Evolutionary conservation across 2,329 filamentous ascomycete species (phyloP).

Genomic region (Botryotinia calthae): DNA sequence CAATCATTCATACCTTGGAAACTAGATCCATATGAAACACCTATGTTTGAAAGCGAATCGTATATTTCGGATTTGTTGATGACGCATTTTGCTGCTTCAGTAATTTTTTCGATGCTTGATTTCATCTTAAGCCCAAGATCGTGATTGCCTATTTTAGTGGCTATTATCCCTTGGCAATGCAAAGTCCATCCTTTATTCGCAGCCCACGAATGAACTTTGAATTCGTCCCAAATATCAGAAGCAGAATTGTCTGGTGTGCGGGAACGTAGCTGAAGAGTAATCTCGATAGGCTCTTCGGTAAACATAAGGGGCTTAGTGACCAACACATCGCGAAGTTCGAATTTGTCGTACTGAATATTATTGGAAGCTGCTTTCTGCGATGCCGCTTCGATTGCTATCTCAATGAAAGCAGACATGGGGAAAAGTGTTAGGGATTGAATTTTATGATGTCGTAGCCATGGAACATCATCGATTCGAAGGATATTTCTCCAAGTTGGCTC

Average conservation of each 20-base stretch:
- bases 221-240: conserved; percentile 18
- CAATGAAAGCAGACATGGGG: conserved; percentile 37
- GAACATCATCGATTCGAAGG: conserved; percentile 13
- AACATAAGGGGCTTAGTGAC: conserved; percentile 18
- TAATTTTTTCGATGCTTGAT: conserved; percentile 3
- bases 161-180: conserved; percentile 48
- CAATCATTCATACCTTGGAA: conserved; percentile 39
- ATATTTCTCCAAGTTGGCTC: conserved; percentile 20
- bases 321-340: conserved; percentile 12
- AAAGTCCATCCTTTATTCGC: conserved; percentile 41
- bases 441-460: conserved; percentile 44
- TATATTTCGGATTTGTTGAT: conserved; percentile 18
- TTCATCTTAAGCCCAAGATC: not conserved
- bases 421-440: conserved; percentile 43
- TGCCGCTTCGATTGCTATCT: conserved; percentile 38
- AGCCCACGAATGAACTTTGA: conserved; percentile 17
- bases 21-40: conserved; percentile 49
- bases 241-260: conserved; percentile 43
- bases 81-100: not conserved
- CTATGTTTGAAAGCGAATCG: conserved; percentile 33
- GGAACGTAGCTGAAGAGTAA: conserved; percentile 48
- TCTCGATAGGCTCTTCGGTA: conserved; percentile 45
- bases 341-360: conserved; percentile 41
- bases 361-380: conserved; percentile 24
- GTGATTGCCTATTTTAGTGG: not conserved